phyloP scores from a whole-genome alignment of 73 alveolate genomes.

The Tetrahymena malaccensis region DNA sequence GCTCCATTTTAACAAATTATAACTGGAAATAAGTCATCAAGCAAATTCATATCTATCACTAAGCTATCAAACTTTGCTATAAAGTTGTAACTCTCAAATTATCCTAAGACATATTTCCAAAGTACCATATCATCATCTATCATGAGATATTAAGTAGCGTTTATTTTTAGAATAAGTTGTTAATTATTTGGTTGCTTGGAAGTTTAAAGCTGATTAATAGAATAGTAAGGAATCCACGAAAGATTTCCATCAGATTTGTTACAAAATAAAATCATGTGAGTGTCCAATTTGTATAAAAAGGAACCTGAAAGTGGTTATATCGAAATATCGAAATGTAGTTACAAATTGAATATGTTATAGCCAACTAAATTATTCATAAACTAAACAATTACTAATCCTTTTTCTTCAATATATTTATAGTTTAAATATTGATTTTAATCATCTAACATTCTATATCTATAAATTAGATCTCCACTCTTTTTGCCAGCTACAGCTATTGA shows the following conservation, averaged over 20 bases:
- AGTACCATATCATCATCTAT: neutral
- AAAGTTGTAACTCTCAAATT: neutral
- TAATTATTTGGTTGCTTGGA: neutral
- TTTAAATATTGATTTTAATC: neutral
- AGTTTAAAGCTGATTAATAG: neutral
- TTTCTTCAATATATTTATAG: neutral
- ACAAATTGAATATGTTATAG: neutral
- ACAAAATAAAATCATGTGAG: neutral
- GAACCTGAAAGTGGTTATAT: neutral
- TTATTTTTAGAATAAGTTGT: neutral
- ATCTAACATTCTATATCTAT: neutral
- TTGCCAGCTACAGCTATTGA: neutral
- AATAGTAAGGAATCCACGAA: neutral
- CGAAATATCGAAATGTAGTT: neutral
- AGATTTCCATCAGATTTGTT: neutral
- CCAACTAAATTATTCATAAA: neutral
- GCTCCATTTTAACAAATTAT: neutral
- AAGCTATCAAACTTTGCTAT: neutral
- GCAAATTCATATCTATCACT: neutral
- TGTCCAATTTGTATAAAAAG: neutral
- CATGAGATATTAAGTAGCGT: neutral
- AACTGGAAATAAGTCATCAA: neutral
- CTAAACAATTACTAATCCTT: neutral
- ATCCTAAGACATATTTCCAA: neutral
- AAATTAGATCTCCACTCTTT: neutral